Base-by-base conservation (phyloP, 306 rosid species). In the cucumber (Cucumis sativus) region DNA sequence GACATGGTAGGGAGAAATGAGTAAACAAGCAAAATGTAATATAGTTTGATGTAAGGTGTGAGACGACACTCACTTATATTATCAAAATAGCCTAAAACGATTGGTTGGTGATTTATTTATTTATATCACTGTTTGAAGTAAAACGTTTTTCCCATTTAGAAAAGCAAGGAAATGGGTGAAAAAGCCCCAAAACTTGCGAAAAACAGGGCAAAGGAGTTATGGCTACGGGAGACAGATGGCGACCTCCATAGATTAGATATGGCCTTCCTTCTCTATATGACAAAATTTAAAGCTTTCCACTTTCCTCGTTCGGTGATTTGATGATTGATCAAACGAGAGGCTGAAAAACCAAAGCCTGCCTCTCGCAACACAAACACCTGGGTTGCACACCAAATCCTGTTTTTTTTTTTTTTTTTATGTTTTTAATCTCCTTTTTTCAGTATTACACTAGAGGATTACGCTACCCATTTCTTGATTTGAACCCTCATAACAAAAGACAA, bases 391-490 rank as follows among this genome's bases (percentile, higher is more conserved):
- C 52, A 66, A 66, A 52, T 66, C 54, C 40, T n/a, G n/a, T n/a
- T n/a, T n/a, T n/a, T n/a, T n/a, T n/a, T n/a, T n/a, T n/a, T 67
- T 67, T 33, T 40, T 67, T 67, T 67, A 40, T 67, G 54, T 67
- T 40, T 52, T 13, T 43, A 20, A 41, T 43, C 57, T 40, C 6
- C 6, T 65, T 39, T 66, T 23, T 68, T 7, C 17, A 47, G 54
- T 47, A 12, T 47, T 47, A 47, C 54, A 41, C 17, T 40, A 40
- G 30, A 68, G 35, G 35, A 69, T 20, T 23, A 9, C 10, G 21
- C 40, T 47, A 10, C 15, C 15, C 21, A n/a, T 10, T 66, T 1
- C n/a, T 52, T 52, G 57, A 52, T 66, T 39, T 66, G 52, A 40
- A 66, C 16, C 73, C 30, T 66, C 15, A 7, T 18, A 39, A n/a